Conservation (phyloP, 148 eudicot genomes). For the Camellia japonica region DNA sequence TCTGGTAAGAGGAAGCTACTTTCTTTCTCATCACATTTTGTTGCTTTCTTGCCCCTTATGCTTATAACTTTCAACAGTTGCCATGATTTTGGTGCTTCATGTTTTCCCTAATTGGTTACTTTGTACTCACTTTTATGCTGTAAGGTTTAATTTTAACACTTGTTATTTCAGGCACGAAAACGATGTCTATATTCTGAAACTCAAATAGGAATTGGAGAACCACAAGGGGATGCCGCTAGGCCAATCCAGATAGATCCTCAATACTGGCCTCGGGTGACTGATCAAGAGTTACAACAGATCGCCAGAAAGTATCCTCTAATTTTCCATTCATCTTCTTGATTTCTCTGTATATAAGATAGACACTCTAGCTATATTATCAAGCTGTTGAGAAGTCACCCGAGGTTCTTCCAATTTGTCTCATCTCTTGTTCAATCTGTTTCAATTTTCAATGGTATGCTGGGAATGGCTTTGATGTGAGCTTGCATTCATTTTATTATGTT, state of each 20-base stretch:
- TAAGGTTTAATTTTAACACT: background rate
- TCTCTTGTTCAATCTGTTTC: background rate
- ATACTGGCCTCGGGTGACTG: constrained; percentile 28
- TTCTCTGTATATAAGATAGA: background rate
- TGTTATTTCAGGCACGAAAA: constrained; percentile 36
- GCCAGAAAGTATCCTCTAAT: constrained; percentile 31
- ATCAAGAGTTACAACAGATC: constrained; percentile 23
- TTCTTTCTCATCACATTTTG: background rate
- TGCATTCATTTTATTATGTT: background rate
- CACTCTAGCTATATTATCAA: background rate
- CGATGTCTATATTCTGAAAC: constrained; percentile 29
- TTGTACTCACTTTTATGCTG: background rate
- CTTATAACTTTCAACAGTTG: background rate
- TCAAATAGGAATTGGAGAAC: constrained; percentile 14
- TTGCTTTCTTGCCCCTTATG: background rate
- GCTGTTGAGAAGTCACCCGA: background rate
- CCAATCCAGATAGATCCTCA: constrained; percentile 22
- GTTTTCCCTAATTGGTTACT: background rate
- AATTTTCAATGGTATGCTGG: background rate
- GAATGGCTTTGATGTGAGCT: background rate
- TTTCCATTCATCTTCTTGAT: background rate
- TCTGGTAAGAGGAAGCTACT: constrained; percentile 20
- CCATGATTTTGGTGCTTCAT: background rate
- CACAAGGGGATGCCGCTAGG: constrained; percentile 19
- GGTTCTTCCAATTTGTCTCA: background rate